Evolutionary conservation across 176 grass and related monocot species (phyloP), one percentile per base, ranked within the genome.

Genomic region (Poa annua): DNA sequence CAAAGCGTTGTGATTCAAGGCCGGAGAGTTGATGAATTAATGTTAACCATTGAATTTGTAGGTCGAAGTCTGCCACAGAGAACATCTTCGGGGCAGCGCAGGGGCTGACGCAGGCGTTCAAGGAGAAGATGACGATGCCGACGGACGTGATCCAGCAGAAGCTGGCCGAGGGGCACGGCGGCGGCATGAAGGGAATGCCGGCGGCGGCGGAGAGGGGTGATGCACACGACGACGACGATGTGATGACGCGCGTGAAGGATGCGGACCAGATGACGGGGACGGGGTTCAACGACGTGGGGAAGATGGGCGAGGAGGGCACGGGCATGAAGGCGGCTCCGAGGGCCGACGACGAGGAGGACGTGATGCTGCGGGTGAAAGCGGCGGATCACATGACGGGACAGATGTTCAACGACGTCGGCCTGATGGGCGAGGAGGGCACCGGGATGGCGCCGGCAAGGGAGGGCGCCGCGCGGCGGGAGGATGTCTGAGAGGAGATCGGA

Each of bases 191-290:
- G 19, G 62, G 3, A 36, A 45, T 7, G 63, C 1, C 63, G 13
- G 48, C 12, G 13, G 69, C 14, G 22, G 7, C 69, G 7, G 42
- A 44, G 13, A 26, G 45, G 69, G 71, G 25, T 9, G 71, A 74
- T 29, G 25, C 24, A 19, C 42, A 32, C 7, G 48, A 49, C 24
- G 71, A 16, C 0, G 75, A 88, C 7, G 81, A 88, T 7, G 74
- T 83, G 67, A 57, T 84, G 75, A 21, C 47, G 75, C 56, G 81
- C 9, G 75, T 74, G 66, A 79, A 84, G 81, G 75, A 5, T 34
- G 81, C 53, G 24, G 86, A 90, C 66, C 84, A 90, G 4, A 90
- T 86, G 84, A 90, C 80, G 1, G 84, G 88, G 25, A 85, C 74
- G 48, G 29, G 16, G 50, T 83, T 90, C 75, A 90, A 87, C 74